phyloP scores from a whole-genome alignment of 2,329 filamentous ascomycete genomes.

The Cytospora piceicola region DNA sequence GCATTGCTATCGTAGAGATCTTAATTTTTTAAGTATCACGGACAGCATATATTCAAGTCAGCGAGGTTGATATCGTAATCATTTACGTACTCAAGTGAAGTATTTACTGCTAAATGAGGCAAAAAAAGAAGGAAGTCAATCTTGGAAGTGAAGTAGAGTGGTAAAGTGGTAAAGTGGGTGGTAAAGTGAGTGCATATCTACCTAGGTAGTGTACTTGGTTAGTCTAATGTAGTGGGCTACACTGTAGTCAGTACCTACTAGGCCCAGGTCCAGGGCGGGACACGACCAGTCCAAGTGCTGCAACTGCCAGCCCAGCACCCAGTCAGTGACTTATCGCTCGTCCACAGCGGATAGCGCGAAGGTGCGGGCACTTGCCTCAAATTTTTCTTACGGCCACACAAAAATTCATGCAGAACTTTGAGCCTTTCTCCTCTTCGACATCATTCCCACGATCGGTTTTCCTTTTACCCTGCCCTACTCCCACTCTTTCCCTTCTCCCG shows the following conservation, averaged over 20 bases:
- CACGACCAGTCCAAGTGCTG: neutral
- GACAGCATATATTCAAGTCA: too few relatives aligned
- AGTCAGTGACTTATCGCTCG: slow-evolving; percentile 3
- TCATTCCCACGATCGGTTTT: slow-evolving; percentile 2
- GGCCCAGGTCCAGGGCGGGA: too few relatives aligned
- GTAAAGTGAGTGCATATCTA: neutral
- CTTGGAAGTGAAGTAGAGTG: too few relatives aligned
- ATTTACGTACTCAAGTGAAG: neutral
- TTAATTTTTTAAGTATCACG: neutral
- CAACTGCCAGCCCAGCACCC: neutral
- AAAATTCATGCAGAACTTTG: slow-evolving; percentile 4
- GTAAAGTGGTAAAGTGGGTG: neutral
- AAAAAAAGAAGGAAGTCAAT: neutral
- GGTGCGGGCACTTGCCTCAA: slow-evolving; percentile 5
- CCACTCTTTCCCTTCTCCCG: neutral
- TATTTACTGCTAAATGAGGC: neutral
- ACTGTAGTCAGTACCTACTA: neutral
- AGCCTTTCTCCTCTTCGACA: slow-evolving; percentile 6
- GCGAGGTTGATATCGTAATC: too few relatives aligned
- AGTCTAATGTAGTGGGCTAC: neutral
- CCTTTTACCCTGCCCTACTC: slow-evolving; percentile 5
- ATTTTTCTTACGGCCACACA: slow-evolving; percentile 6
- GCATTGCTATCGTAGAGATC: neutral
- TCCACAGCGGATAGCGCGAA: slow-evolving; percentile 5
- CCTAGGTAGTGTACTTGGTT: too few relatives aligned